These are phyloP conservation scores for Phytophthora sojae DNA, from an alignment of 352 stramenopile species.

Conservation along the genomic window DNA sequence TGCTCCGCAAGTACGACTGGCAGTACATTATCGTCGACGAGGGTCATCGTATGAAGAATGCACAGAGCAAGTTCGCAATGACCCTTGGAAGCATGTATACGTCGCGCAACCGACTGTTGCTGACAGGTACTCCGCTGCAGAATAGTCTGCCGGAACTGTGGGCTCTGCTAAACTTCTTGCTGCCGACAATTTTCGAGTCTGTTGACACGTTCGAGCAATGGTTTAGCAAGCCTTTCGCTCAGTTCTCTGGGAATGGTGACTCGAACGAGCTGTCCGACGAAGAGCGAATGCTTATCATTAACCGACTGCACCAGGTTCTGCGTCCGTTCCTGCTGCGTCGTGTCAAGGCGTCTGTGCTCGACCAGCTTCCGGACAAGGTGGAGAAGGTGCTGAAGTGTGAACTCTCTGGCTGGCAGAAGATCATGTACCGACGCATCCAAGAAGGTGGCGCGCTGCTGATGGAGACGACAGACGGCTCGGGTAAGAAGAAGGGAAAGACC, in stretches of 20 bases:
- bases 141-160: constrained; percentile 96
- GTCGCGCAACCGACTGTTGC: constrained; percentile 92
- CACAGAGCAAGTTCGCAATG: constrained; percentile 91
- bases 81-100: constrained; percentile 86
- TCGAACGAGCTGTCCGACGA: constrained; percentile 88
- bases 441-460: constrained; percentile 86
- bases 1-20: constrained; percentile 92
- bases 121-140: constrained; percentile 99
- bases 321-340: constrained; percentile 86
- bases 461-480: constrained; percentile 70
- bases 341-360: constrained; percentile 88
- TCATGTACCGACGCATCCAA: constrained; percentile 89
- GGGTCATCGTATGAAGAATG: constrained; percentile 94
- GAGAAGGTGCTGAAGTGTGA: constrained; percentile 90
- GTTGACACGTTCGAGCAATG: constrained; percentile 92
- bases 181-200: constrained; percentile 92
- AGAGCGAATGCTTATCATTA: constrained; percentile 92
- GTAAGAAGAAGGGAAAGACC: constrained; percentile 76
- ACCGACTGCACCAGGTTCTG: constrained; percentile 86
- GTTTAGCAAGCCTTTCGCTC: constrained; percentile 90
- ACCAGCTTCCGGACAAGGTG: constrained; percentile 89
- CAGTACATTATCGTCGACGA: constrained; percentile 96
- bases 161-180: constrained; percentile 93
- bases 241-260: constrained; percentile 80
- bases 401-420: constrained; percentile 90